A percentile compares a stretch with the other conserved stretches of the same genome.
phyloP scores from a whole-genome alignment of 306 rosid genomes.

The Lathyrus sativus region DNA sequence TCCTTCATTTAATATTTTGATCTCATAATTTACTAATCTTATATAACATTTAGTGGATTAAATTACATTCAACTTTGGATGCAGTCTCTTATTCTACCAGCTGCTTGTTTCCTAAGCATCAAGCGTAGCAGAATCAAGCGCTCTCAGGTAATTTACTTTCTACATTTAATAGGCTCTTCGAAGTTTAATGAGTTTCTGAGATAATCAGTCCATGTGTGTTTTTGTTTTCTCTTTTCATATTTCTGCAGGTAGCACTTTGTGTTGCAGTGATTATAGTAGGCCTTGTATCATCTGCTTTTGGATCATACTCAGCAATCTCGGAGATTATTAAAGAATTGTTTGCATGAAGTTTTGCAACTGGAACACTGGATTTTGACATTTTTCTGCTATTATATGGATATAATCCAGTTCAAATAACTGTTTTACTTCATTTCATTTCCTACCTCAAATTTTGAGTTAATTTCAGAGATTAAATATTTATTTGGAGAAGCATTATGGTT shows the following conservation, averaged over 20 bases:
- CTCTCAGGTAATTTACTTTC: slow-evolving; percentile 49
- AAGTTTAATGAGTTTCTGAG: no score
- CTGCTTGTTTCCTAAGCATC: slow-evolving; percentile 82
- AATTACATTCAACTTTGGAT: slow-evolving; percentile 20
- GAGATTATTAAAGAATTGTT: slow-evolving; percentile 54
- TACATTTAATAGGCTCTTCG: no score
- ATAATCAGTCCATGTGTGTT: no score
- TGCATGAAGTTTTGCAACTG: slow-evolving; percentile 39
- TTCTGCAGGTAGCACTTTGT: slow-evolving; percentile 58
- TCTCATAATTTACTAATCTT: not conserved
- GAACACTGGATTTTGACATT: slow-evolving; percentile 5
- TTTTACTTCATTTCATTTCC: slow-evolving; percentile 1
- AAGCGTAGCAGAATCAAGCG: slow-evolving; percentile 53
- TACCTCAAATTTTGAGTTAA: slow-evolving; percentile 1
- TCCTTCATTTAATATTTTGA: not conserved
- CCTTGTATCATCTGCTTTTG: slow-evolving; percentile 46
- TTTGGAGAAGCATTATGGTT: no score
- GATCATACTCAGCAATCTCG: slow-evolving; percentile 65
- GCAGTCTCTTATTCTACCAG: slow-evolving; percentile 92
- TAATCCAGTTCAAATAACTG: not conserved
- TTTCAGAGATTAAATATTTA: not conserved
- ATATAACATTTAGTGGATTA: slow-evolving; percentile 18
- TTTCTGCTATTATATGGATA: slow-evolving; percentile 3
- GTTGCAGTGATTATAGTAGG: slow-evolving; percentile 60
- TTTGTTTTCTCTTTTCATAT: not conserved